A percentile compares a stretch with the other conserved stretches of the same genome.
These are phyloP conservation scores for Yarrowia galli DNA, from an alignment of 1,139 yeast genomes.

Conservation along the genomic window DNA sequence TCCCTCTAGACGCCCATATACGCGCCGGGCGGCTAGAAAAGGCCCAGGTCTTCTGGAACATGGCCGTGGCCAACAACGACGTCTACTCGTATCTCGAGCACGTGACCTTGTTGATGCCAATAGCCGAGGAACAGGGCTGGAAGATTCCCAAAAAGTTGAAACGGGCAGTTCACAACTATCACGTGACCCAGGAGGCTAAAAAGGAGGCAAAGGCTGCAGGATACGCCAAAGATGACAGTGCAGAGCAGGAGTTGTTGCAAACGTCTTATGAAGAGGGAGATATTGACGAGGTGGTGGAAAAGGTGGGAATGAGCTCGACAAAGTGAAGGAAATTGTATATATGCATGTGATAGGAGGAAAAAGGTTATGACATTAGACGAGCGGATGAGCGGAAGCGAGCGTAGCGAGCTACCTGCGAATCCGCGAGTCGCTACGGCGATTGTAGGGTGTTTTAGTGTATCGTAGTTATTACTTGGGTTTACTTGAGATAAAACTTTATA, in stretches of 20 bases:
- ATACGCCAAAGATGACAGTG: neutral
- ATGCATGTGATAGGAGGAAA: slow-evolving; percentile 29
- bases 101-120: neutral
- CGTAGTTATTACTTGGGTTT: no score
- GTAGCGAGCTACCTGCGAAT: no score
- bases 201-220: neutral
- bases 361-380: neutral
- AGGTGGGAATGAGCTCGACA: neutral
- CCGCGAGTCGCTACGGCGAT: no score
- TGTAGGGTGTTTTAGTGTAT: no score
- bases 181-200: neutral
- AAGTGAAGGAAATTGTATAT: slow-evolving; percentile 1
- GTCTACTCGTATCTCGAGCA: slow-evolving; percentile 18
- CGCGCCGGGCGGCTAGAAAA: slow-evolving; percentile 8
- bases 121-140: slow-evolving; percentile 32
- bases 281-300: neutral
- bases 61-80: slow-evolving; percentile 28
- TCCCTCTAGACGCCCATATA: slow-evolving; percentile 26
- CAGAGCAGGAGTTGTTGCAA: slow-evolving; percentile 1
- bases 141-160: neutral
- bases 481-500: no score
- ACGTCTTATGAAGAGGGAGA: neutral
- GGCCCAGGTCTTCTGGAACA: slow-evolving; percentile 29
- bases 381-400: no score
- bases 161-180: slow-evolving; percentile 2